Evolutionary conservation across 1,139 yeast species (phyloP).

Genomic region (Saccharomyces hybrid): DNA sequence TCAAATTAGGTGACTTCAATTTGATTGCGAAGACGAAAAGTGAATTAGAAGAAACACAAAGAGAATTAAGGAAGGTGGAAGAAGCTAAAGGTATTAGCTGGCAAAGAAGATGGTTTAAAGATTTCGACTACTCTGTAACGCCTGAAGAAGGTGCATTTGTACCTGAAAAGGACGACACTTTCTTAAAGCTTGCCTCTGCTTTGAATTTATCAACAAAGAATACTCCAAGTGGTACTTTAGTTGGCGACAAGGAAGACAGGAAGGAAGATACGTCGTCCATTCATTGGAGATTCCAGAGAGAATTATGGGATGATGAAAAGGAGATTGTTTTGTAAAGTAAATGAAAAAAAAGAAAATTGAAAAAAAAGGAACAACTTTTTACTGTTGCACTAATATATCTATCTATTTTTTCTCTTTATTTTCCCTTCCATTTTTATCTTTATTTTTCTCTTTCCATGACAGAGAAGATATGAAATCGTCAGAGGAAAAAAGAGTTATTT

Average conservation of each 20-base stretch:
- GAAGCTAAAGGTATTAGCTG: constrained; percentile 52
- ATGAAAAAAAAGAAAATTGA: neutral
- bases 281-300: constrained; percentile 63
- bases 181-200: constrained; percentile 44
- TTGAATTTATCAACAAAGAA: constrained; percentile 54
- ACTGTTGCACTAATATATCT: constrained; percentile 1
- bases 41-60: constrained; percentile 70
- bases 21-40: constrained; percentile 67
- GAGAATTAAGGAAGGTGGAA: constrained; percentile 71
- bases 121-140: constrained; percentile 38
- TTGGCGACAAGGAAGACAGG: constrained; percentile 44
- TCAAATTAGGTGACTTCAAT: constrained; percentile 64
- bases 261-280: constrained; percentile 37
- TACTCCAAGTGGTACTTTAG: constrained; percentile 58
- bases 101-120: constrained; percentile 74
- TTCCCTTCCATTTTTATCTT: neutral
- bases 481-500: neutral
- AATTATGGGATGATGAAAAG: constrained; percentile 50
- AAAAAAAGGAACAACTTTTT: neutral
- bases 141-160: constrained; percentile 11
- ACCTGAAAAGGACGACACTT: constrained; percentile 37
- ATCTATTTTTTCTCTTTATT: neutral
- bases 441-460: neutral
- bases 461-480: neutral
- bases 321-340: constrained; percentile 38